A percentile compares a stretch with the other conserved stretches of the same genome.
Conservation (phyloP, 1,284 basidiomycete genomes). For the Cryptococcus amylolentus region DNA sequence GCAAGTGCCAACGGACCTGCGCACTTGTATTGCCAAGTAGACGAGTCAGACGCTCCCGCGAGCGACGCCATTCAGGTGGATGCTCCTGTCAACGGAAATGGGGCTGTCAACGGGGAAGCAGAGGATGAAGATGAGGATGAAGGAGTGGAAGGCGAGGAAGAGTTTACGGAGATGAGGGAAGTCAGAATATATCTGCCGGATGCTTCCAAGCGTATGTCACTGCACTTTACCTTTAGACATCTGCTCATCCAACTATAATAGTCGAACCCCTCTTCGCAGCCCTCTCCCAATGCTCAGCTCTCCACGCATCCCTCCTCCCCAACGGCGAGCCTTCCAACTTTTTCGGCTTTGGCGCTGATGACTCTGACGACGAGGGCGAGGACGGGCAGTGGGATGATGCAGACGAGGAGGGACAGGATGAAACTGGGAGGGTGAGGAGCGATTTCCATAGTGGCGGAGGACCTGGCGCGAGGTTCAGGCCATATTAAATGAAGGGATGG, state of each 20-base stretch:
- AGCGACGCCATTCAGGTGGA: background rate
- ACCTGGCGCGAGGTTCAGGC: conserved; percentile 66
- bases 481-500: conserved; percentile 62
- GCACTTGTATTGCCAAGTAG: conserved; percentile 84
- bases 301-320: conserved; percentile 69
- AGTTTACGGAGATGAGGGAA: conserved; percentile 64
- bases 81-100: conserved; percentile 1
- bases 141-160: conserved; percentile 57
- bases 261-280: conserved; percentile 85
- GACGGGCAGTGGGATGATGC: conserved; percentile 23
- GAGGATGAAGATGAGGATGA: conserved; percentile 28
- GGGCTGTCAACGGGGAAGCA: conserved; percentile 5
- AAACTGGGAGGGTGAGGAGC: conserved; percentile 89
- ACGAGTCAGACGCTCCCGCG: conserved; percentile 54
- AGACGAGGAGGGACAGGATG: conserved; percentile 52
- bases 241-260: conserved; percentile 36
- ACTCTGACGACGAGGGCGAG: conserved; percentile 50
- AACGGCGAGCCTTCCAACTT: conserved; percentile 51
- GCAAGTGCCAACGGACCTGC: conserved; percentile 55
- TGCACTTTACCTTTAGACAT: background rate
- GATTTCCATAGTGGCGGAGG: conserved; percentile 66
- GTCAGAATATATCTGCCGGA: conserved; percentile 65
- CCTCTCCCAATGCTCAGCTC: conserved; percentile 79
- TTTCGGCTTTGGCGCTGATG: conserved; percentile 49
- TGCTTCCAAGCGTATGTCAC: conserved; percentile 61